These are phyloP conservation scores for Alternaria solani DNA, from an alignment of 2,329 filamentous ascomycete species.

Conservation along the genomic window DNA sequence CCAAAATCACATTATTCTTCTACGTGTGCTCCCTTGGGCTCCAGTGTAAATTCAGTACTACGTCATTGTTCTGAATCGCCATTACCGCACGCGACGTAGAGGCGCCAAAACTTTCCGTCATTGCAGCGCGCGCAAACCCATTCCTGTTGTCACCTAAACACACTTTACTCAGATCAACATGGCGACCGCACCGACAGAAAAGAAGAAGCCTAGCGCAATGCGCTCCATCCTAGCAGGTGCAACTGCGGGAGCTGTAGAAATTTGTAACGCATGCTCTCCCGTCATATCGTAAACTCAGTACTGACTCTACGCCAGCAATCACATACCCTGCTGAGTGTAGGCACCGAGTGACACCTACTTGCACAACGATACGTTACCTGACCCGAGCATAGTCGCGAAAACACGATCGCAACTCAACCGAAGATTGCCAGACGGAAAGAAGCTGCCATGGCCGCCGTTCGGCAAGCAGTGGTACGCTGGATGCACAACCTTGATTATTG, in stretches of 20 bases:
- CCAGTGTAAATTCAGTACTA: slow-evolving; percentile 1
- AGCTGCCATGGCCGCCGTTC: slow-evolving; percentile 94
- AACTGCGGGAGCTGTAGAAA: slow-evolving; percentile 93
- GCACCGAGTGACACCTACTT: slow-evolving; percentile 29
- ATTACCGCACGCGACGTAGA: slow-evolving; percentile 14
- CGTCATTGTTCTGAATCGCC: slow-evolving; percentile 22
- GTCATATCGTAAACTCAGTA: background rate
- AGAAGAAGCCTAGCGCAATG: slow-evolving; percentile 73
- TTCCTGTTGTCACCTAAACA: background rate
- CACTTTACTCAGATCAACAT: slow-evolving; percentile 19
- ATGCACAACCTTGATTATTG: slow-evolving; percentile 95
- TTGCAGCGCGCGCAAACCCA: slow-evolving; percentile 7
- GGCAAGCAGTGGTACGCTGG: slow-evolving; percentile 96
- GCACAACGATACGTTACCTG: slow-evolving; percentile 14
- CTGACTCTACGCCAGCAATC: slow-evolving; percentile 66
- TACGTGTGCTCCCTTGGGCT: background rate
- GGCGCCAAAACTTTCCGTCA: slow-evolving; percentile 12
- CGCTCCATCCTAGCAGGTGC: slow-evolving; percentile 92
- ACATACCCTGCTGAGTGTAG: slow-evolving; percentile 94
- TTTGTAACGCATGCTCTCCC: slow-evolving; percentile 65
- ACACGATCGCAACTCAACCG: slow-evolving; percentile 93
- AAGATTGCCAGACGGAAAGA: slow-evolving; percentile 79
- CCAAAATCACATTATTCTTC: background rate
- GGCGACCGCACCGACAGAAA: slow-evolving; percentile 42
- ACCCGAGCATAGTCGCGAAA: slow-evolving; percentile 75